Base-by-base conservation (phyloP, 2,329 filamentous ascomycete species). In the Colletotrichum sp. region DNA sequence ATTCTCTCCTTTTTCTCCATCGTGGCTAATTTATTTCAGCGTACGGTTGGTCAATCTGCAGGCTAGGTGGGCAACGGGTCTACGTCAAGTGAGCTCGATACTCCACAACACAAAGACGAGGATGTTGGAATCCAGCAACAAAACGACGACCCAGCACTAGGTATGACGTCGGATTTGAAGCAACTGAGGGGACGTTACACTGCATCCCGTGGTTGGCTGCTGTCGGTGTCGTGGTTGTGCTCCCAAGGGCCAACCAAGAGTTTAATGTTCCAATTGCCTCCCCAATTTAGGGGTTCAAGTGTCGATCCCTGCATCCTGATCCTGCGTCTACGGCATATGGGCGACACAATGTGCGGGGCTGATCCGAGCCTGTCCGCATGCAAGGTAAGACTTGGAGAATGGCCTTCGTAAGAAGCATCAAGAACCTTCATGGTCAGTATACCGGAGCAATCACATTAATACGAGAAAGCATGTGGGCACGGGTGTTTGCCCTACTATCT, bases 231-330 rank as follows among this genome's bases (percentile, higher is more conserved):
- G 55, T 48, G 0, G 13, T 58, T 16, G 8, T 28, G 55, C 55
- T 27, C 22, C 55, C 25, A 48, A 48, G 4, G 8, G 60, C 16
- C 34, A 39, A 39, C 16, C 34, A 39, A 39, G 34, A 39, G 15
- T 39, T 39, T 27, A 5, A 12, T 39, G 32, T 15, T 18, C n/a
- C 22, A 39, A 48, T 48, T 22, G 10, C 15, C 22, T 16, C 32
- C 60, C 60, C n/a, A 13, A 39, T 39, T 1, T 10, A 18, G 60
- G 8, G 8, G 5, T 32, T 39, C 22, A 4, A 9, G 22, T 39
- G 60, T 28, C 60, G 60, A 64, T 64, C 60, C 7, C 60, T 64
- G 60, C 60, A 64, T 28, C 22, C n/a, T 64, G 4, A 39, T 64
- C 60, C 32, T 39, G 0, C 32, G 8, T 9, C 58, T 34, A 32